Percentiles rank a stretch among this genome's conserved stretches.
Conservation (phyloP, 208 protist genomes). For the Trypanosoma melophagium region DNA sequence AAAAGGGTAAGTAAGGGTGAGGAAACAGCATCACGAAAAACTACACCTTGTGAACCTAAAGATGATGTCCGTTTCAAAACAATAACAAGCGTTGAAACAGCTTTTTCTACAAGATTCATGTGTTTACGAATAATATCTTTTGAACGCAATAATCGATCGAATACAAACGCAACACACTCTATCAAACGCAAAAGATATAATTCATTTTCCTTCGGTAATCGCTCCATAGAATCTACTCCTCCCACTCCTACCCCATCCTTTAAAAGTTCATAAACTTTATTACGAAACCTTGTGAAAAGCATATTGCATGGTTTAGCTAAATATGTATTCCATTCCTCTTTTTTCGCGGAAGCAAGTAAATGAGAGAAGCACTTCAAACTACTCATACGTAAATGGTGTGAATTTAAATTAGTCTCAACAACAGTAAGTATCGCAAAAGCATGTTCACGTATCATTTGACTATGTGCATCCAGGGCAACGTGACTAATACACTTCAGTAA, state of each 20-base stretch:
- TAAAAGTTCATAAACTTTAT: slow-evolving; percentile 5
- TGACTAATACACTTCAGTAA: slow-evolving; percentile 66
- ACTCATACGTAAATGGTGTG: slow-evolving; percentile 45
- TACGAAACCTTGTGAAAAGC: slow-evolving; percentile 16
- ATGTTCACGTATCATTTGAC: slow-evolving; percentile 28
- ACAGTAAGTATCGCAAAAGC: slow-evolving; percentile 29
- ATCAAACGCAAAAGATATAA: slow-evolving; percentile 23
- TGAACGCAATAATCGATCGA: slow-evolving; percentile 19
- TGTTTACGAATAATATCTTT: slow-evolving; percentile 9
- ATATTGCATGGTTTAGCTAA: slow-evolving; percentile 13
- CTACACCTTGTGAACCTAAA: slow-evolving; percentile 12
- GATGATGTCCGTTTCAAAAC: slow-evolving; percentile 12
- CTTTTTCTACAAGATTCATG: slow-evolving; percentile 13
- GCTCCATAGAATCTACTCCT: not conserved
- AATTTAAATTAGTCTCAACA: slow-evolving; percentile 45
- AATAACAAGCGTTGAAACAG: slow-evolving; percentile 9
- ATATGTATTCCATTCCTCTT: slow-evolving; percentile 31
- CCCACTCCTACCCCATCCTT: no score
- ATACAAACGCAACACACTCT: slow-evolving; percentile 25
- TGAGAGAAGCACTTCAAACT: slow-evolving; percentile 48
- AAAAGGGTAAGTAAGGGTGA: slow-evolving; percentile 25
- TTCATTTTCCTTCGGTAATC: slow-evolving; percentile 24
- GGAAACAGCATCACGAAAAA: slow-evolving; percentile 25
- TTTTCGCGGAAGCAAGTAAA: slow-evolving; percentile 30
- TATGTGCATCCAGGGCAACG: slow-evolving; percentile 36